Conservation (phyloP, 139 green algal species). For the Dunaliella primolecta region DNA sequence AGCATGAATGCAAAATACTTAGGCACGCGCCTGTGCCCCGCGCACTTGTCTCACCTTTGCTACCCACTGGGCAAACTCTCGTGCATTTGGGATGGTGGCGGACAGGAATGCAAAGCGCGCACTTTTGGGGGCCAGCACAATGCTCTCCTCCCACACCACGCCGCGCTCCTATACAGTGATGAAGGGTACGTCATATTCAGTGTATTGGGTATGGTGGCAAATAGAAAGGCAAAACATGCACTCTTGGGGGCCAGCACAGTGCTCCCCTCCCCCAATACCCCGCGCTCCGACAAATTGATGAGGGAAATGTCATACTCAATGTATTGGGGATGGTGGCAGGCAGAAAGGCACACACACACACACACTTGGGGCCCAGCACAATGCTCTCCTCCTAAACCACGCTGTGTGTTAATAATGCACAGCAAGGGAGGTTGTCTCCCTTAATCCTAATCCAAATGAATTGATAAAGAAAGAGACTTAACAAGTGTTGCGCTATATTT, state of each 20-base stretch:
- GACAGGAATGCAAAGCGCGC: slow-evolving; percentile 84
- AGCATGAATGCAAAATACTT: no score
- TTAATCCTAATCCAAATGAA: no score
- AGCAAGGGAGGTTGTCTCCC: no score
- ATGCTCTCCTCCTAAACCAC: slow-evolving; percentile 99
- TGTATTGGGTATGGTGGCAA: slow-evolving; percentile 92
- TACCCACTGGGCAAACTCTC: slow-evolving; percentile 95
- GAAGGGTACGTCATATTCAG: background rate
- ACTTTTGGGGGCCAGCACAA: slow-evolving; percentile 84
- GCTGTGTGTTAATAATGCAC: no score
- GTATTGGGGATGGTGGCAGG: slow-evolving; percentile 94
- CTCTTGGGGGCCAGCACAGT: slow-evolving; percentile 87
- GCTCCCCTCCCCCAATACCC: slow-evolving; percentile 98
- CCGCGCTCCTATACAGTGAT: slow-evolving; percentile 68
- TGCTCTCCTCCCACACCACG: slow-evolving; percentile 98
- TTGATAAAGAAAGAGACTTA: no score
- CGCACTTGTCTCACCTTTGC: slow-evolving; percentile 49
- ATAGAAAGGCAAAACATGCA: slow-evolving; percentile 80
- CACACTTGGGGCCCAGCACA: slow-evolving; percentile 77
- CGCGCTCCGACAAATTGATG: slow-evolving; percentile 62
- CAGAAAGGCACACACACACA: slow-evolving; percentile 79
- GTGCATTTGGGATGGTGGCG: slow-evolving; percentile 92
- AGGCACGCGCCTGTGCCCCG: no score
- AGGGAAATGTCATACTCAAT: background rate
- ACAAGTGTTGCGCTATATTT: no score